Conservation (phyloP, 257 asterid species). For the Henckelia pumila region DNA sequence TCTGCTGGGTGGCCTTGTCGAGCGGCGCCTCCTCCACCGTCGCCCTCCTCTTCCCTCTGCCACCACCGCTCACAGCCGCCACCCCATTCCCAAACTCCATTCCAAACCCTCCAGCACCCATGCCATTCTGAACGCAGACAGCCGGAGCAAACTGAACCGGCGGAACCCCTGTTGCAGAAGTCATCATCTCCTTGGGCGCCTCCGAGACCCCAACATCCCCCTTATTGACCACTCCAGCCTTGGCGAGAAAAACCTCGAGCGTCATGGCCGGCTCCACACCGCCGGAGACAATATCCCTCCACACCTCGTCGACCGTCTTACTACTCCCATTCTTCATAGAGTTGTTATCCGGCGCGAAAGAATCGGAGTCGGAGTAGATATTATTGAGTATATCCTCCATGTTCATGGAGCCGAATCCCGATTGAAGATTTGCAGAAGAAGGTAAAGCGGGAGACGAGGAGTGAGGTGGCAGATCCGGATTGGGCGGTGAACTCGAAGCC, state of each 20-base stretch:
- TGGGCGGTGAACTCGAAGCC: constrained; percentile 86
- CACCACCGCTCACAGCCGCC: constrained; percentile 44
- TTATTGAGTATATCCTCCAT: constrained; percentile 79
- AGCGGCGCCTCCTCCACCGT: constrained; percentile 67
- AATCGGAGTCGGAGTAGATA: constrained; percentile 59
- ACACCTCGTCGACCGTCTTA: constrained; percentile 57
- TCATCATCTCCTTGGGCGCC: constrained; percentile 42
- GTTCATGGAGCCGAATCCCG: constrained; percentile 69
- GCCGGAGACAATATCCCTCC: constrained; percentile 56
- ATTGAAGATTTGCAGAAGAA: constrained; percentile 29
- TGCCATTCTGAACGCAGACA: constrained; percentile 58
- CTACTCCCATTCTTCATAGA: constrained; percentile 25
- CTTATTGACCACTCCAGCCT: constrained; percentile 85
- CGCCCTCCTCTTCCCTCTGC: constrained; percentile 83
- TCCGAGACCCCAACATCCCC: constrained; percentile 69
- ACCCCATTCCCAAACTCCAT: constrained; percentile 59
- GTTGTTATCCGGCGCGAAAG: constrained; percentile 30
- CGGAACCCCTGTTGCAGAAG: constrained; percentile 39
- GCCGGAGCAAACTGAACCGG: constrained; percentile 41
- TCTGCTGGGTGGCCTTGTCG: constrained; percentile 95
- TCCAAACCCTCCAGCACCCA: constrained; percentile 38
- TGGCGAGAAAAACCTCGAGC: constrained; percentile 73
- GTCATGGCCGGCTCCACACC: constrained; percentile 65
- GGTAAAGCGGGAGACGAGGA: constrained; percentile 40
- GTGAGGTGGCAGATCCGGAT: constrained; percentile 90